phyloP scores from a whole-genome alignment of 2,329 filamentous ascomycete genomes.

The Hymenoscyphus scutula region DNA sequence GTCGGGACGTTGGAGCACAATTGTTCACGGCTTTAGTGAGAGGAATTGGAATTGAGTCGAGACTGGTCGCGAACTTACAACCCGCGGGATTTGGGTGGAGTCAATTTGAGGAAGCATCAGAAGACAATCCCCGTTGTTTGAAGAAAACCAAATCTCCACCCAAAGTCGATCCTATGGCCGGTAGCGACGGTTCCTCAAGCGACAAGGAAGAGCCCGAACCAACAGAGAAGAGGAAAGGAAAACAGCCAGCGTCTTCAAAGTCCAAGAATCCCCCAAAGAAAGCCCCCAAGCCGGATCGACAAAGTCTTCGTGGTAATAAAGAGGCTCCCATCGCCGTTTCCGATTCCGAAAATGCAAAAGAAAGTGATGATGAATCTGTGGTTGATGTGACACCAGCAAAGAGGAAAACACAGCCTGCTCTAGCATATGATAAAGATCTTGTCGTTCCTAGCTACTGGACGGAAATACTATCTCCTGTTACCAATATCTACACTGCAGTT shows the following conservation, averaged over 20 bases:
- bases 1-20: conserved; percentile 83
- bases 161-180: conserved; percentile 37
- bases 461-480: conserved; percentile 80
- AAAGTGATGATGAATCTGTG: conserved; percentile 53
- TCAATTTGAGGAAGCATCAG: conserved; percentile 74
- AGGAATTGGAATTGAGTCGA: conserved; percentile 75
- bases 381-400: conserved; percentile 47
- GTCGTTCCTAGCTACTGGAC: conserved; percentile 91
- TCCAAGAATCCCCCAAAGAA: conserved; percentile 20
- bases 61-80: conserved; percentile 82
- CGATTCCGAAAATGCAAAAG: conserved; percentile 47
- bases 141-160: conserved; percentile 34
- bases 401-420: conserved; percentile 29
- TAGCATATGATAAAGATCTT: conserved; percentile 71
- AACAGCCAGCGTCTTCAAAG: conserved; percentile 23
- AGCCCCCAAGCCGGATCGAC: conserved; percentile 22
- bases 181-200: conserved; percentile 38
- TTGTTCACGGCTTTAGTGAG: conserved; percentile 84
- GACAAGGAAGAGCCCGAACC: conserved; percentile 23
- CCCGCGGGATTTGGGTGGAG: conserved; percentile 88
- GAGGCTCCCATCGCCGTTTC: conserved; percentile 43
- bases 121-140: conserved; percentile 32
- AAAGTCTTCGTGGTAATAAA: conserved; percentile 32
- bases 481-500: conserved; percentile 74
- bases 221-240: conserved; percentile 27